phyloP scores from a whole-genome alignment of 768 basidiomycete species.

The Dioszegia aurantiaca region DNA sequence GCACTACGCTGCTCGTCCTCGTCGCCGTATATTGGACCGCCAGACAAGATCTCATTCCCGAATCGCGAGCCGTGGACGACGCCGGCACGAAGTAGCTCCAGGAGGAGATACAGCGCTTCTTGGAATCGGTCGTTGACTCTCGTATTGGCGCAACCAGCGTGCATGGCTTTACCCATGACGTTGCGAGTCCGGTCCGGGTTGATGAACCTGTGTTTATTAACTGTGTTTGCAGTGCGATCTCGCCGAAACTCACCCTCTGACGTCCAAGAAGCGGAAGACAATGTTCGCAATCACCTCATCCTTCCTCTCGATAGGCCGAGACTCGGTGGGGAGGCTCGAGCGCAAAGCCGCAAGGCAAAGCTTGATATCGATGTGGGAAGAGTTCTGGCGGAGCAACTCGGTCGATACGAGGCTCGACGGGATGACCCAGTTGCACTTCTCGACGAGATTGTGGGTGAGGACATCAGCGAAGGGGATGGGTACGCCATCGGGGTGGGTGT shows the following conservation, averaged over 20 bases:
- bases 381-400: slow-evolving; percentile 87
- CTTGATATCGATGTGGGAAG: slow-evolving; percentile 19
- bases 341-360: slow-evolving; percentile 9
- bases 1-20: slow-evolving; percentile 93
- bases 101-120: slow-evolving; percentile 87
- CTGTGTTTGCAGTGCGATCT: background rate
- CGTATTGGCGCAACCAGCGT: slow-evolving; percentile 70
- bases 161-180: slow-evolving; percentile 84
- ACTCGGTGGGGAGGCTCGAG: background rate
- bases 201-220: slow-evolving; percentile 65
- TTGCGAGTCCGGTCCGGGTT: slow-evolving; percentile 84
- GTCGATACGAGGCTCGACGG: slow-evolving; percentile 80
- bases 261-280: slow-evolving; percentile 95
- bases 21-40: slow-evolving; percentile 89
- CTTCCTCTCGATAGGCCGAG: slow-evolving; percentile 83
- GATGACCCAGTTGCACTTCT: slow-evolving; percentile 88
- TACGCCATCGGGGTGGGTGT: slow-evolving; percentile 74
- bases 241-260: slow-evolving; percentile 71
- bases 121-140: slow-evolving; percentile 98
- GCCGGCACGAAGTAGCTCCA: slow-evolving; percentile 93
- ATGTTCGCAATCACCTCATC: slow-evolving; percentile 98
- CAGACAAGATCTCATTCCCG: slow-evolving; percentile 82
- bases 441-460: slow-evolving; percentile 80
- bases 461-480: slow-evolving; percentile 64
- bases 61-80: slow-evolving; percentile 93